These are phyloP conservation scores for Hypoxylon trugodes DNA, from an alignment of 495 filamentous ascomycete genomes.

Conservation along the genomic window DNA sequence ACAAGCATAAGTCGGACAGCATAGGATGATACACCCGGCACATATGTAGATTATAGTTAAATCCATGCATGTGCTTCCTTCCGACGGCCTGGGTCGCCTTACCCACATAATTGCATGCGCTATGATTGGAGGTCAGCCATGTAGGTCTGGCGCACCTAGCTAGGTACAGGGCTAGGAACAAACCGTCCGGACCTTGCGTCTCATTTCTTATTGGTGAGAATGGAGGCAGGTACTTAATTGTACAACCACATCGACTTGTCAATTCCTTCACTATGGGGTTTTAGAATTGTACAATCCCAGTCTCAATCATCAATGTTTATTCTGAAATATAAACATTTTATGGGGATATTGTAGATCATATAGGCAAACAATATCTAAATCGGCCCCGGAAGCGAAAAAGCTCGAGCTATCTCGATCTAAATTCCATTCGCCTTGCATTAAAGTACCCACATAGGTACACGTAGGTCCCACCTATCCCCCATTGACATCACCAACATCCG, in stretches of 20 bases:
- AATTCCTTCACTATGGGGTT: too few species aligned
- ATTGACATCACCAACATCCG: conserved; percentile 40
- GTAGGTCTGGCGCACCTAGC: conserved; percentile 1
- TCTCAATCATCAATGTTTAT: too few species aligned
- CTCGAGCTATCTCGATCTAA: conserved; percentile 14
- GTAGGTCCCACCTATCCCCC: conserved; percentile 21
- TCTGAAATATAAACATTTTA: too few species aligned
- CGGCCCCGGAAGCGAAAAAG: not conserved
- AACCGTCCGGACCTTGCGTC: not conserved
- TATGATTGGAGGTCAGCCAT: not conserved
- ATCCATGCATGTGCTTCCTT: not conserved
- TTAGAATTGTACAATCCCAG: too few species aligned
- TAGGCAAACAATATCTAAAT: not conserved
- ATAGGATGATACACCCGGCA: too few species aligned
- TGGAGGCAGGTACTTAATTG: not conserved
- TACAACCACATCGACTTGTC: not conserved
- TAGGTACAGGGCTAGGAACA: conserved; percentile 11
- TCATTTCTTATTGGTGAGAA: not conserved
- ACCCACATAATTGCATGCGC: conserved; percentile 1
- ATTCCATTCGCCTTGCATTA: conserved; percentile 16
- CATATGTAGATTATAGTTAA: too few species aligned
- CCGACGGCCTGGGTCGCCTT: conserved; percentile 5
- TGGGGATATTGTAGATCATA: too few species aligned
- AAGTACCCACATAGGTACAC: conserved; percentile 14
- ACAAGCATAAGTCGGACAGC: not conserved